phyloP scores from a whole-genome alignment of 2,329 filamentous ascomycete genomes.

The Trichophyton equinum region DNA sequence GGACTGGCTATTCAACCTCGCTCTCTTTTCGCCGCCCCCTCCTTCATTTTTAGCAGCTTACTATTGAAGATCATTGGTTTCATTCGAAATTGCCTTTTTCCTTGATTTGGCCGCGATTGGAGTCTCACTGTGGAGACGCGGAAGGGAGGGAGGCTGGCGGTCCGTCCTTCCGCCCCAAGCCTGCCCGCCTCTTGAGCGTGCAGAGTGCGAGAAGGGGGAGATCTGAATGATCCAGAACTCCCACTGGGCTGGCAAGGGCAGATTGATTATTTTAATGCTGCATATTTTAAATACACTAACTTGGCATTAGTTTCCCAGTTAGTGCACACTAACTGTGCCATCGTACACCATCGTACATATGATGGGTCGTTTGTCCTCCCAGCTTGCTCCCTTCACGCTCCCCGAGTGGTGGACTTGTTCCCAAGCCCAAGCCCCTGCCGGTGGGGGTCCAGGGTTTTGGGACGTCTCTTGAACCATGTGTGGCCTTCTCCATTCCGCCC shows the following conservation, averaged over 20 bases:
- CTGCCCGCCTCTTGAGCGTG: neutral
- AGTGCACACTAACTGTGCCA: neutral
- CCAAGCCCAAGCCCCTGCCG: neutral
- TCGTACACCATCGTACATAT: neutral
- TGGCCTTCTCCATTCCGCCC: neutral
- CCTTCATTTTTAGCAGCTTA: neutral
- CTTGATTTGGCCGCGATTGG: neutral
- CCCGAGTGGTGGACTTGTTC: neutral
- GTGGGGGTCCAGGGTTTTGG: neutral
- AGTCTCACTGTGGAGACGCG: neutral
- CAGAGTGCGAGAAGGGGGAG: no score
- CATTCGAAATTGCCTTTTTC: neutral
- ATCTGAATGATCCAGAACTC: neutral
- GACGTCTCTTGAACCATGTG: neutral
- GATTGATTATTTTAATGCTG: neutral
- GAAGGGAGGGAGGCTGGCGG: conserved; percentile 4
- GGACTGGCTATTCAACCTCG: neutral
- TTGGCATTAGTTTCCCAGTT: neutral
- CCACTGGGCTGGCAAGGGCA: neutral
- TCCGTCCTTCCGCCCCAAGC: neutral
- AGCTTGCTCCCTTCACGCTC: neutral
- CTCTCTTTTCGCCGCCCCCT: neutral
- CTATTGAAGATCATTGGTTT: conserved; percentile 4
- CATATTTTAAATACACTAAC: neutral
- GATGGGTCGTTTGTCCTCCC: neutral